phyloP scores from a whole-genome alignment of 2,329 filamentous ascomycete genomes.

The Penicillium nordicum region DNA sequence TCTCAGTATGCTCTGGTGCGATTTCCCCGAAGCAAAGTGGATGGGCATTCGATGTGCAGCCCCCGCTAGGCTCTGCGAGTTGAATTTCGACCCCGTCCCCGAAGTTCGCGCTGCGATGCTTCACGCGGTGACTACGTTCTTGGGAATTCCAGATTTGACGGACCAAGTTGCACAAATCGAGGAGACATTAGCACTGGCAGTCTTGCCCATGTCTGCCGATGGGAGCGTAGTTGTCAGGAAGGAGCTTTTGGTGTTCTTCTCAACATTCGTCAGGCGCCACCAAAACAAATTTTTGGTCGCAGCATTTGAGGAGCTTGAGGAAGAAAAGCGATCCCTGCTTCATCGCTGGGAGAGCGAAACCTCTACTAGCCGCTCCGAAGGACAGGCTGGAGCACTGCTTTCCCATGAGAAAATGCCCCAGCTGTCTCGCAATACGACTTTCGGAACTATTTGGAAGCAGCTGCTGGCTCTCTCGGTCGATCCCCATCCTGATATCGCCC shows the following conservation, averaged over 20 bases:
- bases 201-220: conserved; percentile 88
- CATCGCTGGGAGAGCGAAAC: conserved; percentile 47
- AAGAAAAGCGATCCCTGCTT: conserved; percentile 70
- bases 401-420: conserved; percentile 29
- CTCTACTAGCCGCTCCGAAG: conserved; percentile 19
- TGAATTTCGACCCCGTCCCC: conserved; percentile 80
- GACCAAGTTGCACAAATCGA: conserved; percentile 88
- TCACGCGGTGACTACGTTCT: conserved; percentile 87
- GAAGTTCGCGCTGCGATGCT: conserved; percentile 93
- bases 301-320: conserved; percentile 83
- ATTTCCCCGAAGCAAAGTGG: conserved; percentile 92
- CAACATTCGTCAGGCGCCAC: conserved; percentile 83
- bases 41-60: conserved; percentile 86
- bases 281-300: conserved; percentile 89
- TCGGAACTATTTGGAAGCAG: conserved; percentile 92
- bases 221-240: conserved; percentile 92
- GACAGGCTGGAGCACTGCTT: conserved; percentile 21
- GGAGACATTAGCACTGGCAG: conserved; percentile 81
- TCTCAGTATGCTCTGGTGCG: conserved; percentile 89
- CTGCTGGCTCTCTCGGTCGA: conserved; percentile 87
- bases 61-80: conserved; percentile 72
- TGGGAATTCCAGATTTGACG: conserved; percentile 89
- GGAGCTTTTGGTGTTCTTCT: conserved; percentile 90
- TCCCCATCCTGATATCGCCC: conserved; percentile 87
- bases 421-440: conserved; percentile 80